A percentile compares a stretch with the other conserved stretches of the same genome.
Conservation (phyloP, 1,139 yeast genomes). For the Meyerozyma sp. region DNA sequence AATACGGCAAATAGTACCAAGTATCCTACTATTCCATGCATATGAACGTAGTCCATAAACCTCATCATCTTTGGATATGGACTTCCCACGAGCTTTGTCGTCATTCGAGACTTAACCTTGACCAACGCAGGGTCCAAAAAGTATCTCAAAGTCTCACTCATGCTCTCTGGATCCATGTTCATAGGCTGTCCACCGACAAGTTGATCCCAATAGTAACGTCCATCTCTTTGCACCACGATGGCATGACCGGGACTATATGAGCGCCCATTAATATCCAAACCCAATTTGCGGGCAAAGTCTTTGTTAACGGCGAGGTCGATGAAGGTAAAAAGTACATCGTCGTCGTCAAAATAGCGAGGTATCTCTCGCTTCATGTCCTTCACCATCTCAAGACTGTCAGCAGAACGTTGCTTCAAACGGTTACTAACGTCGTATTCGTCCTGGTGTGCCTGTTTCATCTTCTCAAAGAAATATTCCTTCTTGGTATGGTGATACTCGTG, state of each 20-base stretch:
- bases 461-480: constrained; percentile 38
- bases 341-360: constrained; percentile 37
- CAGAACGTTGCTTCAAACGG: constrained; percentile 35
- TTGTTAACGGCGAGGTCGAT: constrained; percentile 43
- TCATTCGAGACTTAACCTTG: constrained; percentile 5
- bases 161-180: constrained; percentile 22
- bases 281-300: constrained; percentile 25
- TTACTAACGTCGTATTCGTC: constrained; percentile 10
- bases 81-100: constrained; percentile 32
- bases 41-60: constrained; percentile 41
- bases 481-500: constrained; percentile 50
- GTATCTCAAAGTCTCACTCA: constrained; percentile 25
- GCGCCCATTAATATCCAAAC: constrained; percentile 35
- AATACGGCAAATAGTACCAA: constrained; percentile 15
- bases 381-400: constrained; percentile 36
- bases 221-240: constrained; percentile 19
- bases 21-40: constrained; percentile 42
- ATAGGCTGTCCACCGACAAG: constrained; percentile 24
- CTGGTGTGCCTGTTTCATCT: constrained; percentile 30
- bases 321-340: constrained; percentile 45
- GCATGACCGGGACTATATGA: constrained; percentile 6
- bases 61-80: constrained; percentile 36
- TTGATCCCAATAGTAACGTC: constrained; percentile 26
- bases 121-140: constrained; percentile 27
- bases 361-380: constrained; percentile 46